Evolutionary conservation across 805 yeast species (phyloP), one percentile per base, ranked within the genome.

Genomic region (Phaffomyces thermotolerans): DNA sequence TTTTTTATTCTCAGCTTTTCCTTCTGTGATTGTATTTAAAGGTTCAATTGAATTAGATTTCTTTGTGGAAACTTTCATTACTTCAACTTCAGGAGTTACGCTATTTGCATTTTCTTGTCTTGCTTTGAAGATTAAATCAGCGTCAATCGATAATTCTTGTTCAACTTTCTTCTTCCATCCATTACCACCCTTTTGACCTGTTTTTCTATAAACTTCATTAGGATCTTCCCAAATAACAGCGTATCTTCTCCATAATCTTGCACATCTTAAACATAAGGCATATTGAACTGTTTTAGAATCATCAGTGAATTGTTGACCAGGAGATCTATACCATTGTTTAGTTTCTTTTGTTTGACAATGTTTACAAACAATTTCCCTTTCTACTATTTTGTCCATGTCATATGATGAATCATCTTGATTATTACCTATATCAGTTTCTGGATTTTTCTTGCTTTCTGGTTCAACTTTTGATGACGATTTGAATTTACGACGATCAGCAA

Each of bases 191-290:
- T 64, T 60, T 46, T 63, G 67, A 15, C 53, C 59, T 2, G 52
- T 44, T 46, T 75, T 77, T 57, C 71, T 76, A 36, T 78, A 62
- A 0, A 86, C 79, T 42, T 81, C 88, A 22, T 64, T 52, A 0
- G 96, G 96, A 30, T 78, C 79, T 51, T 81, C 87, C 98, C 98
- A 93, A 9, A 69, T 71, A 0, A 86, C 80, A 0, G 89, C 96
- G 61, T 91, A 91, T 34, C 95, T 67, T 60, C 96, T 73, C 98
- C 98, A 91, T 25, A 93, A 58, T 45, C 84, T 72, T 0, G 96
- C 96, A 67, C 99, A 91, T 42, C 98, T 69, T 25, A 73, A 64
- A 60, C 99, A 91, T 13, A 91, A 65, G 0, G 89, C 96, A 14
- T 69, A 62, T 2, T 78, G 64, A 1, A 65, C 54, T 6, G 65